phyloP scores from a whole-genome alignment of 83 land plant species.

The Isoetes engelmannii region DNA sequence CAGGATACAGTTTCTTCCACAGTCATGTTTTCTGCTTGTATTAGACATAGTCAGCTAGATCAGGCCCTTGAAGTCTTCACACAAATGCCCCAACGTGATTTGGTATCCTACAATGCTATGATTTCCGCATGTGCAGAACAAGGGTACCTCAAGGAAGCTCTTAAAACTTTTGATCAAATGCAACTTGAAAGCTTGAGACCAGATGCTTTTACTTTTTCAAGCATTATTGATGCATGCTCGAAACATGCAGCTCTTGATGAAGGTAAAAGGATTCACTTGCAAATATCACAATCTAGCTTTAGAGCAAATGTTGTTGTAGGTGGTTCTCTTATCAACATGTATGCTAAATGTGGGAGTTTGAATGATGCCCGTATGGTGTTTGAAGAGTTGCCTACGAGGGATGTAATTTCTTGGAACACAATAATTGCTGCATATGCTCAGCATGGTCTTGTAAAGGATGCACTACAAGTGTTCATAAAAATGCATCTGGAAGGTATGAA shows the following conservation, averaged over 20 bases:
- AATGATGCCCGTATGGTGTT: neutral
- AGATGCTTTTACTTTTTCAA: neutral
- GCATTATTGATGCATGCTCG: slow-evolving; percentile 6
- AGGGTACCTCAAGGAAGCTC: neutral
- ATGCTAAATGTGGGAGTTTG: neutral
- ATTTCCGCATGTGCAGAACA: too few species aligned
- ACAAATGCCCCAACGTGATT: too few species aligned
- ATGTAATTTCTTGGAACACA: neutral
- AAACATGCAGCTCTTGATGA: neutral
- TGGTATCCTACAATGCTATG: too few species aligned
- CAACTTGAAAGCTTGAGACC: neutral
- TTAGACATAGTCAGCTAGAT: too few species aligned
- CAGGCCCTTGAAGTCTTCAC: too few species aligned
- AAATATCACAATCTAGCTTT: neutral
- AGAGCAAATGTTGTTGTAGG: neutral
- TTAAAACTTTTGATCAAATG: slow-evolving; percentile 1
- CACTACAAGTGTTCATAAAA: neutral
- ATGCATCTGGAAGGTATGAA: neutral
- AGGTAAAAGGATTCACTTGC: neutral
- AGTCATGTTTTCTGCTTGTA: too few species aligned
- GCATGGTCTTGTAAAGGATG: neutral
- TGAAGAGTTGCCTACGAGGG: neutral
- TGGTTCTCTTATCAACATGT: neutral
- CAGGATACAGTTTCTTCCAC: too few species aligned
- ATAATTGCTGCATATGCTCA: neutral